Conservation (phyloP, 192 early-diverging fungal species). For the Chytriomyces sp. region DNA sequence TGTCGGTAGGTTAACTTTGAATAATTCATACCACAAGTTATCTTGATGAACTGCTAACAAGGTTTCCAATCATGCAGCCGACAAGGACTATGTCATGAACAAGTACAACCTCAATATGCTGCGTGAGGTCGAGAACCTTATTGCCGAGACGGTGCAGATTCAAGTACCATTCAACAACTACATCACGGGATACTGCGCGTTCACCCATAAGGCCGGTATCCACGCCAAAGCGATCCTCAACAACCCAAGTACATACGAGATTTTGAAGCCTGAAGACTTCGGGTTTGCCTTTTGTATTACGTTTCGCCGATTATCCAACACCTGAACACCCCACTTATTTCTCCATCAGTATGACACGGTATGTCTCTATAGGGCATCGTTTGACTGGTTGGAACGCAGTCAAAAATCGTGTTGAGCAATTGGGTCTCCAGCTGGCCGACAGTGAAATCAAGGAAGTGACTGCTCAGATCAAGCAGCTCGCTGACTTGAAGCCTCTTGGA, state of each 20-base stretch:
- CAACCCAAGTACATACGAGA: slow-evolving; percentile 98
- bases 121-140: slow-evolving; percentile 94
- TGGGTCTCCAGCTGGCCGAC: slow-evolving; percentile 81
- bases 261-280: slow-evolving; percentile 97
- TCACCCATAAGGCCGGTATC: slow-evolving; percentile 99
- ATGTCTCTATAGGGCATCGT: slow-evolving; percentile 95
- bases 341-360: slow-evolving; percentile 78
- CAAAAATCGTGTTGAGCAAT: slow-evolving; percentile 96
- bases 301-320: not conserved
- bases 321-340: not conserved
- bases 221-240: slow-evolving; percentile 99
- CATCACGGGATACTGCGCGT: slow-evolving; percentile 98
- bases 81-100: slow-evolving; percentile 86
- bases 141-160: slow-evolving; percentile 92
- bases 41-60: not conserved
- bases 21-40: not conserved
- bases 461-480: slow-evolving; percentile 90
- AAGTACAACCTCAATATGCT: slow-evolving; percentile 95
- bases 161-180: slow-evolving; percentile 99
- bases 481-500: slow-evolving; percentile 88
- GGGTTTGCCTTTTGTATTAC: slow-evolving; percentile 51
- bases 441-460: slow-evolving; percentile 91
- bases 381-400: slow-evolving; percentile 99
- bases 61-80: slow-evolving; percentile 44
- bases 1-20: slow-evolving; percentile 42